These are phyloP conservation scores for Tritrichomonas foetus DNA, from an alignment of 208 protist genomes.

Conservation along the genomic window DNA sequence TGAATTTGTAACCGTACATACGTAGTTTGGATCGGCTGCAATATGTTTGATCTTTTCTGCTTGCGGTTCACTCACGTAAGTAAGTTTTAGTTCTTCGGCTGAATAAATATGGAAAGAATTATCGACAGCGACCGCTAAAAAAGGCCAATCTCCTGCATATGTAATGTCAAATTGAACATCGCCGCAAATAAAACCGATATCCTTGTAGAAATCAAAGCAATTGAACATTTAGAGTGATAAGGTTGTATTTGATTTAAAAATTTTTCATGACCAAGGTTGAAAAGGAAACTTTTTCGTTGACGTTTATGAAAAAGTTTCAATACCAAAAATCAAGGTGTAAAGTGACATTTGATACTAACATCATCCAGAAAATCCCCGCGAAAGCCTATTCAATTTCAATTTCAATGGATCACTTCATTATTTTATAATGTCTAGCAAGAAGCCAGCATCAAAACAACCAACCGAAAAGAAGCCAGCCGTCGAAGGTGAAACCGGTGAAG, in stretches of 20 bases:
- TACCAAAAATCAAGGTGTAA: too few relatives aligned
- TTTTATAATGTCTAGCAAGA: constrained; percentile 2
- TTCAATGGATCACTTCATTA: too few relatives aligned
- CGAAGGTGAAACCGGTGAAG: too few relatives aligned
- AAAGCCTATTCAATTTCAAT: too few relatives aligned
- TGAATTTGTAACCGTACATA: neutral
- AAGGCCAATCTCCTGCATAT: neutral
- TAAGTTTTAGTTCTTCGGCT: constrained; percentile 22
- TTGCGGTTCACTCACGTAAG: neutral
- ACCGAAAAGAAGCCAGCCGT: too few relatives aligned
- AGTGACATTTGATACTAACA: too few relatives aligned
- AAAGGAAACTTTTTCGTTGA: too few relatives aligned
- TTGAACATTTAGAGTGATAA: neutral
- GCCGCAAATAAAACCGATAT: neutral
- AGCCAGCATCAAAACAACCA: constrained; percentile 14
- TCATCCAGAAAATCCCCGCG: too few relatives aligned
- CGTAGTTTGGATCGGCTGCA: neutral
- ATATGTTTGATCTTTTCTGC: constrained; percentile 6
- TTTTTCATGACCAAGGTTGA: too few relatives aligned
- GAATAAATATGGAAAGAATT: constrained; percentile 17
- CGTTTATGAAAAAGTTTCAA: too few relatives aligned
- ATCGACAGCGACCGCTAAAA: neutral
- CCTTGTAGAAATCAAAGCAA: constrained; percentile 1
- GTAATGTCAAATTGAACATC: neutral
- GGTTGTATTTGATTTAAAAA: too few relatives aligned